Base-by-base conservation (phyloP, 352 stramenopile genomes). In the Phytophthora syringae region DNA sequence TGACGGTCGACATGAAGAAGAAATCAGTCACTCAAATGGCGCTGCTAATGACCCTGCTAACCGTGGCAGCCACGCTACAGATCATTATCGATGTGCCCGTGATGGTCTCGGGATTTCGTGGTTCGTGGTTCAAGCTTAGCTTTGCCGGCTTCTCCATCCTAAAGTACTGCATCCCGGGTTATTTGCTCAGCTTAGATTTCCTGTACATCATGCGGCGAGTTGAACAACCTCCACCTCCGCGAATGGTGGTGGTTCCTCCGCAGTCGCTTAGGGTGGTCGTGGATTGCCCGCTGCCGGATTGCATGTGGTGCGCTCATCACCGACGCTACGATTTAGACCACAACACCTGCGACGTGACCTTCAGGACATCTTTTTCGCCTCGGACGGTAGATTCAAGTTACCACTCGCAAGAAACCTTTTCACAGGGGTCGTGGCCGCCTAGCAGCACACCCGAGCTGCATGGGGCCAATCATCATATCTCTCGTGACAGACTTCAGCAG, bases 131-230 rank as follows among this genome's bases (percentile, higher is more conserved):
- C 3, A 42, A 49, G 10, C 52, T 89, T 28, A 68, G 60, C 22
- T 77, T 82, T 27, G 56, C 65, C 16, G 54, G 39, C 13, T 89
- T 76, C 24, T 80, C 67, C 21, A 22, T 86, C 10, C 47, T 89
- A 64, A 82, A 84, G 74, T 92, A 77, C 56, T 80, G 85, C 34
- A 54, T 83, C 7, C 75, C 83, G 7, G 77, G 64, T 1, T 36
- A 89, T 12, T 62, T 88, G 15, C 52, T 92, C 32, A 92, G 79
- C 34, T 27, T 74, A 10, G 67, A 65, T 3, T 92, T 92, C 65
- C 64, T 92, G 27, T 92, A 90, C 54, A 89, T 89, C 63, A 92
- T 92, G 83, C 76, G 83, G 0, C 78, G 83, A 13, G 79, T 92
- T n/a, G 79, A 92, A 59, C 77, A 88, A 64, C 79, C 72, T 11